These are phyloP conservation scores for Deinandra increscens DNA, from an alignment of 129 eudicot species.

Conservation along the genomic window DNA sequence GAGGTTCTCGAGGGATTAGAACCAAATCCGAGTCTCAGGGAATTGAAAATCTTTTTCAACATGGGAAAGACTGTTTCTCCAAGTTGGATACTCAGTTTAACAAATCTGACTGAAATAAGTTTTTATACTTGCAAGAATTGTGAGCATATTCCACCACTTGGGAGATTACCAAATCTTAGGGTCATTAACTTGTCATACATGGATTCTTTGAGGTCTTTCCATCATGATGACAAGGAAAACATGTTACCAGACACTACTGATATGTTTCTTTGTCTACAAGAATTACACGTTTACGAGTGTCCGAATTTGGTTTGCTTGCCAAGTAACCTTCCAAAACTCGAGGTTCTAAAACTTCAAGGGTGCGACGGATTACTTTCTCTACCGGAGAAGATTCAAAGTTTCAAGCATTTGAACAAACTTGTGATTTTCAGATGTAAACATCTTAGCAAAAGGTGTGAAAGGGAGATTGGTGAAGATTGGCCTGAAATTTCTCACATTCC, in stretches of 20 bases:
- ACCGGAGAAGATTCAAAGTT: slow-evolving; percentile 11
- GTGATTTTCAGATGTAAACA: background rate
- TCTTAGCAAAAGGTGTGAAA: slow-evolving; percentile 4
- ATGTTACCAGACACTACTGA: background rate
- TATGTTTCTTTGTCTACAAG: slow-evolving; percentile 12
- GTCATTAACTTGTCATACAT: background rate
- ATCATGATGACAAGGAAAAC: background rate
- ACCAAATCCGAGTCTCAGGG: slow-evolving; percentile 16
- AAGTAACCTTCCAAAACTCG: slow-evolving; percentile 4
- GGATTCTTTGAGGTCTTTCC: slow-evolving; percentile 1
- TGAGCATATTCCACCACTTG: slow-evolving; percentile 16
- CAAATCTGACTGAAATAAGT: background rate
- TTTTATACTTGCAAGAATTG: background rate
- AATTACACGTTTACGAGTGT: background rate
- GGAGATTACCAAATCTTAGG: slow-evolving; percentile 19
- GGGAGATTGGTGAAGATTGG: slow-evolving; percentile 21
- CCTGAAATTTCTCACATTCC: slow-evolving; percentile 26
- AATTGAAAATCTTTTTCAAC: background rate
- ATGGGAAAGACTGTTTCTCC: slow-evolving; percentile 11
- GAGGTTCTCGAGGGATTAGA: slow-evolving; percentile 22
- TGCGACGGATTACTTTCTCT: background rate
- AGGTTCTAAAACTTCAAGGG: background rate
- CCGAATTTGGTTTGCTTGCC: slow-evolving; percentile 2
- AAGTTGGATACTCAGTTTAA: slow-evolving; percentile 15
- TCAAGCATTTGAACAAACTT: background rate